These are phyloP conservation scores for Allium sativum DNA, from an alignment of 106 monocot genomes.

Conservation along the genomic window DNA sequence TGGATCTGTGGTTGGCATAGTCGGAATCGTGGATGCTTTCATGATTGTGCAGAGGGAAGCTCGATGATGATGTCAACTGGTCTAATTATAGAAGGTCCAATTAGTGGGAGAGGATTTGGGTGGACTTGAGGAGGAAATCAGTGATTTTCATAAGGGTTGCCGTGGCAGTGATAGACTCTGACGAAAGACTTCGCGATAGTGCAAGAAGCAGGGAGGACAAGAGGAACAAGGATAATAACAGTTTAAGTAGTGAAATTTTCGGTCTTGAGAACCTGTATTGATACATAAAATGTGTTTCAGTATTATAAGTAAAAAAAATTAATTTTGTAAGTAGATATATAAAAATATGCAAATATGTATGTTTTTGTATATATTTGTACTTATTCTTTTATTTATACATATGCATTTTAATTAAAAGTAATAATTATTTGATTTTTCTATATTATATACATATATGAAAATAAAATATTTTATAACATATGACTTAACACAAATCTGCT, in stretches of 20 bases:
- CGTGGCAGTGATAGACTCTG: neutral
- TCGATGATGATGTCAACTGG: neutral
- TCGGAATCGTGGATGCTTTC: conserved; percentile 10
- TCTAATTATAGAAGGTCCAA: neutral
- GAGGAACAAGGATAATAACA: conserved; percentile 5
- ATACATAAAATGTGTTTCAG: too few relatives aligned
- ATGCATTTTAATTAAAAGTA: too few relatives aligned
- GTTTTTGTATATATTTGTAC: too few relatives aligned
- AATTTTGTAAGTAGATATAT: too few relatives aligned
- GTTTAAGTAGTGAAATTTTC: conserved; percentile 10
- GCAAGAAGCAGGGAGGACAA: conserved; percentile 4
- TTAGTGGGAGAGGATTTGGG: neutral
- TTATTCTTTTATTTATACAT: too few relatives aligned
- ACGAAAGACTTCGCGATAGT: neutral
- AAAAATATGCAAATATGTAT: too few relatives aligned
- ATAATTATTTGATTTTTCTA: too few relatives aligned
- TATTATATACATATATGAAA: too few relatives aligned
- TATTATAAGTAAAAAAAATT: too few relatives aligned
- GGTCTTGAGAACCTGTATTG: too few relatives aligned
- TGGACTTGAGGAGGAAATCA: conserved; percentile 20
- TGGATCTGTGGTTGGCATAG: conserved; percentile 29
- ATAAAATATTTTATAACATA: too few relatives aligned
- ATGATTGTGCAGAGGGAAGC: neutral
- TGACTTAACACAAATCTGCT: too few relatives aligned
- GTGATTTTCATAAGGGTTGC: conserved; percentile 34